phyloP scores from a whole-genome alignment of 1,139 yeast genomes.

The Diutina sp. region DNA sequence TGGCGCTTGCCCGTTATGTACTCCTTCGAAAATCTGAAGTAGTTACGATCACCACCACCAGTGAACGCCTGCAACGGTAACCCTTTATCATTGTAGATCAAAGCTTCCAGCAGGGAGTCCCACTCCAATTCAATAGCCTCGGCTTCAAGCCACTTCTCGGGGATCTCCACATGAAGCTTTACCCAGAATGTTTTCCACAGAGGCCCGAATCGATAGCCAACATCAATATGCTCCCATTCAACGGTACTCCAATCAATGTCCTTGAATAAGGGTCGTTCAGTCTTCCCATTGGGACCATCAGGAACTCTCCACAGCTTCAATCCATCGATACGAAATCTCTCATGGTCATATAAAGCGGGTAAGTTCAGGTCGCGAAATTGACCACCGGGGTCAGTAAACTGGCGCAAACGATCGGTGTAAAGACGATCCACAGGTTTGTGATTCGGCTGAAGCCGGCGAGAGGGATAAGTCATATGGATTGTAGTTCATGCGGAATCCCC shows the following conservation, averaged over 20 bases:
- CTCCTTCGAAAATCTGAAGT: slow-evolving; percentile 52
- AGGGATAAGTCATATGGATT: background rate
- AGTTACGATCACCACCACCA: slow-evolving; percentile 64
- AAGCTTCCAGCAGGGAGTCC: slow-evolving; percentile 82
- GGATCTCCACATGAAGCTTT: slow-evolving; percentile 49
- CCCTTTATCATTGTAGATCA: slow-evolving; percentile 58
- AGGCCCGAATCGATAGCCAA: slow-evolving; percentile 82
- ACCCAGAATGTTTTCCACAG: slow-evolving; percentile 98
- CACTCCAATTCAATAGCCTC: slow-evolving; percentile 58
- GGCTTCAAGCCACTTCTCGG: slow-evolving; percentile 42
- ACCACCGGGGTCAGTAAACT: slow-evolving; percentile 63
- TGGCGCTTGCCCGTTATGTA: slow-evolving; percentile 28
- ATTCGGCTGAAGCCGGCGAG: slow-evolving; percentile 38
- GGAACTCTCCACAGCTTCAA: slow-evolving; percentile 58
- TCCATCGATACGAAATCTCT: slow-evolving; percentile 24
- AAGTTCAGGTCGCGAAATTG: slow-evolving; percentile 58
- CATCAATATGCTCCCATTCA: slow-evolving; percentile 46
- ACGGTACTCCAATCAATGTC: slow-evolving; percentile 40
- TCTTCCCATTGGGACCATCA: slow-evolving; percentile 26
- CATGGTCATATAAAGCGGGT: slow-evolving; percentile 69
- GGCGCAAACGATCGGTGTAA: slow-evolving; percentile 69
- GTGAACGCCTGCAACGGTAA: slow-evolving; percentile 73
- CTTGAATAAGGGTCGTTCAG: slow-evolving; percentile 64
- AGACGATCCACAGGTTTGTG: slow-evolving; percentile 75
- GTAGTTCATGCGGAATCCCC: background rate